These are phyloP conservation scores for Fusarium longipes DNA, from an alignment of 2,329 filamentous ascomycete species.

Conservation along the genomic window DNA sequence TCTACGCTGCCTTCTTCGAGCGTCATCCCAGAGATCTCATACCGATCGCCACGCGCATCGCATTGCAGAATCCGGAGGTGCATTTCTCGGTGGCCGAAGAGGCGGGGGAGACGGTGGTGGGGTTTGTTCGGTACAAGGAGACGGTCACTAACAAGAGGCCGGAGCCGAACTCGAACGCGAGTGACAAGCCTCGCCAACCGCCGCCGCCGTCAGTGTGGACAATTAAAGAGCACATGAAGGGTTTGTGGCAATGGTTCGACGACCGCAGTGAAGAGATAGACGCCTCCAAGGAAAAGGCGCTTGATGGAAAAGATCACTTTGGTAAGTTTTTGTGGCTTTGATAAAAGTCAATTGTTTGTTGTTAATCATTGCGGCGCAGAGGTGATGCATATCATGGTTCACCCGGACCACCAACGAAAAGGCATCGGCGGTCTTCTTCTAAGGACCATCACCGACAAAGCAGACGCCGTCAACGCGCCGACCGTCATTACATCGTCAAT, in stretches of 20 bases:
- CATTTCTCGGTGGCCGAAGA: constrained; percentile 35
- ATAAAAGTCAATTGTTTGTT: background rate
- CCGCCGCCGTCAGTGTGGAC: constrained; percentile 6
- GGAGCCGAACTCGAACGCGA: constrained; percentile 25
- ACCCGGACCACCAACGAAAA: constrained; percentile 37
- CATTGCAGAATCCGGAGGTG: constrained; percentile 27
- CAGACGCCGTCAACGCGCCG: constrained; percentile 24
- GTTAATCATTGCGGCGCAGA: constrained; percentile 10
- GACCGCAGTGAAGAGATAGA: constrained; percentile 35
- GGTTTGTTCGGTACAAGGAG: constrained; percentile 37
- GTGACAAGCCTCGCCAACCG: background rate
- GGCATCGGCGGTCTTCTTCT: constrained; percentile 37
- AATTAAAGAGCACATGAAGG: constrained; percentile 36
- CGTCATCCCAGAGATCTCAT: constrained; percentile 34
- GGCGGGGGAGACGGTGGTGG: constrained; percentile 29
- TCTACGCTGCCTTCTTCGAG: constrained; percentile 41
- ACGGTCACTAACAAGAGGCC: background rate
- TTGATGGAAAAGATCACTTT: constrained; percentile 29
- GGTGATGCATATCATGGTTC: constrained; percentile 43
- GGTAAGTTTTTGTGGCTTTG: constrained; percentile 20
- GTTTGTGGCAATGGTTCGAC: constrained; percentile 37
- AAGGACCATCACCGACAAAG: constrained; percentile 22
- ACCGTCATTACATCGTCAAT: constrained; percentile 33
- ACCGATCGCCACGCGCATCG: constrained; percentile 22
- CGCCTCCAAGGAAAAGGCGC: constrained; percentile 22